Evolutionary conservation across 2,329 filamentous ascomycete genomes (phyloP), one percentile per base, ranked within the genome.

Genomic region (Aureobasidium sp.): DNA sequence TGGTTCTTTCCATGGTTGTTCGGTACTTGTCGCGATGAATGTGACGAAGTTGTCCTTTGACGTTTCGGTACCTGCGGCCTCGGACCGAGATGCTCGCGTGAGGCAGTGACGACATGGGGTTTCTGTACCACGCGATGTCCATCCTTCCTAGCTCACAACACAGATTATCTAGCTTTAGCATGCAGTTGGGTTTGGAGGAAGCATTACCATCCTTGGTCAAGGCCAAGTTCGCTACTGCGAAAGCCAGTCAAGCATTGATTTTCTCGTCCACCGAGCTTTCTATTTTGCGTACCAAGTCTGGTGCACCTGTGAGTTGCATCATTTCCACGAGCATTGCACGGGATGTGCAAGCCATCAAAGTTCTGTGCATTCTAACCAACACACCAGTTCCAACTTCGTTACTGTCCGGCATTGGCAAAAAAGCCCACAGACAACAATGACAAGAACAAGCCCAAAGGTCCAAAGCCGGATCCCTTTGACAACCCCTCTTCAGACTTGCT

Each of bases 341-440:
- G 26, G 39, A 20, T 6, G 12, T 23, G 0, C 12, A 8, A 29
- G 3, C n/a, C 17, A 15, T 46, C n/a, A n/a, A 47, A 1, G 4
- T 3, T n/a, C 2, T n/a, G 1, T 41, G 9, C 10, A 15, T 17
- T 50, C 56, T 59, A 26, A 59, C 42, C 23, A 4, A 65, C 13
- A n/a, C n/a, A 8, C 23, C 46, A 89, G 87, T 89, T 90, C 70
- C 88, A 91, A 74, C 76, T 91, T 2, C 86, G 87, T 57, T 90
- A 84, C 77, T 87, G 87, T 9, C 87, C 87, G 0, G 75, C 86
- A 0, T 79, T 91, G 5, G 85, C 85, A 52, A 83, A 83, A 68
- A 90, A 90, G 69, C 87, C 87, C 5, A 64, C 36, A 20, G 66
- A 70, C 4, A 66, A 65, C 2, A 66, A 65, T 29, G 58, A 84